phyloP scores from a whole-genome alignment of 805 yeast species.

The Saccharomyces jurei region DNA sequence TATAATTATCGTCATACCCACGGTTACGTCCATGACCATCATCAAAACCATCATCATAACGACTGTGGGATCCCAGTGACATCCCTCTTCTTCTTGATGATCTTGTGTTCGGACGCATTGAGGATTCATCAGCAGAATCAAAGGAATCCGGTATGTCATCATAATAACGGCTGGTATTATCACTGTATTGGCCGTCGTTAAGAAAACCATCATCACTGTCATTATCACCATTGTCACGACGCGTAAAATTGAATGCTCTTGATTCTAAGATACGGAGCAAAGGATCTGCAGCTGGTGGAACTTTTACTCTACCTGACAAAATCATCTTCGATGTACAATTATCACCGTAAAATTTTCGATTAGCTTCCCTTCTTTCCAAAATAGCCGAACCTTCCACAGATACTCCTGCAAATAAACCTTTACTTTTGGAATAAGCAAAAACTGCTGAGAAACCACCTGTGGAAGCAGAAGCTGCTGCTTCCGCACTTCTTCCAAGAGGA shows the following conservation, averaged over 20 bases:
- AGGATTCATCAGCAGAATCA: constrained; percentile 28
- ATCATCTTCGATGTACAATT: constrained; percentile 79
- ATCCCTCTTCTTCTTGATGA: constrained; percentile 24
- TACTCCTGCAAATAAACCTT: constrained; percentile 95
- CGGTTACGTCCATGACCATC: background rate
- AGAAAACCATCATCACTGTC: constrained; percentile 48
- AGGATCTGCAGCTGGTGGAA: constrained; percentile 85
- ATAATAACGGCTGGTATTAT: constrained; percentile 35
- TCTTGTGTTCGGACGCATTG: constrained; percentile 20
- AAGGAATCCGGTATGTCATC: constrained; percentile 46
- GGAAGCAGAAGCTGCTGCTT: constrained; percentile 93
- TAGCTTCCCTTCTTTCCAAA: constrained; percentile 93
- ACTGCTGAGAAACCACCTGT: constrained; percentile 80
- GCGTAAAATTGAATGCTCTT: constrained; percentile 61
- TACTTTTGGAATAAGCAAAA: constrained; percentile 89
- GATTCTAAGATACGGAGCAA: constrained; percentile 79
- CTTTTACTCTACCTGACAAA: constrained; percentile 73
- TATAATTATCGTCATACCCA: background rate
- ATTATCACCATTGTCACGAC: constrained; percentile 63
- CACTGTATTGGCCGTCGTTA: constrained; percentile 42
- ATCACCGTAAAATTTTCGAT: constrained; percentile 86
- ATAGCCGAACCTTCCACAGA: constrained; percentile 96
- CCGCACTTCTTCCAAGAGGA: constrained; percentile 94
- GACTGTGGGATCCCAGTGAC: constrained; percentile 16
- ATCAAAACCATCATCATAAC: constrained; percentile 7